phyloP scores from a whole-genome alignment of 495 filamentous ascomycete species.

The Penicillium ucsense region DNA sequence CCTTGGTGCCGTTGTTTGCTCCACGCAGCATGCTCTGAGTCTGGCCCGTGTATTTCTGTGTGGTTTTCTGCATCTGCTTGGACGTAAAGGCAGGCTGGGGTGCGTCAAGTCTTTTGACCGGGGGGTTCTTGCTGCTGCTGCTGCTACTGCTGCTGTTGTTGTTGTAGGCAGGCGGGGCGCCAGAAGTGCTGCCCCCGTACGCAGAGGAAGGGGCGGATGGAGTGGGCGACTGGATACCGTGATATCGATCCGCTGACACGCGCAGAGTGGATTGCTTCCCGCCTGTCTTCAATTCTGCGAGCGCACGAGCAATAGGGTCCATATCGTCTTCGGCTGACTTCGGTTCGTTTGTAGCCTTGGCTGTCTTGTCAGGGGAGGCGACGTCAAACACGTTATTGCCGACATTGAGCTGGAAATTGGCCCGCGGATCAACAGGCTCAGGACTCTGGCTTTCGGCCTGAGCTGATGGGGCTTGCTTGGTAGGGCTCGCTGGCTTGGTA shows the following conservation, averaged over 20 bases:
- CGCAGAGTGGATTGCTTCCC: slow-evolving; percentile 66
- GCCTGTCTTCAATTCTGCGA: slow-evolving; percentile 85
- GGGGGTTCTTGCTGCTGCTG: slow-evolving; percentile 22
- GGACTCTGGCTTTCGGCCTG: slow-evolving; percentile 43
- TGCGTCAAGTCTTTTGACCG: slow-evolving; percentile 71
- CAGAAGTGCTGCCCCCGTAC: slow-evolving; percentile 46
- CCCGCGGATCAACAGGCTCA: slow-evolving; percentile 86
- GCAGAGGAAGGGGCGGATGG: slow-evolving; percentile 65
- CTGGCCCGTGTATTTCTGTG: slow-evolving; percentile 75
- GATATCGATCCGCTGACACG: slow-evolving; percentile 86
- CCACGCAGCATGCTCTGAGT: slow-evolving; percentile 68
- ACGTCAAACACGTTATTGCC: slow-evolving; percentile 97
- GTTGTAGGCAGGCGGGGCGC: slow-evolving; percentile 71
- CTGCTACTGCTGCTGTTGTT: slow-evolving; percentile 6
- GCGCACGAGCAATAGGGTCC: slow-evolving; percentile 86
- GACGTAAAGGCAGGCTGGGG: slow-evolving; percentile 89
- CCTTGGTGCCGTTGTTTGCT: slow-evolving; percentile 22
- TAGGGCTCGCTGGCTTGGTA: slow-evolving; percentile 12
- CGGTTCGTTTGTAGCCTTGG: slow-evolving; percentile 24
- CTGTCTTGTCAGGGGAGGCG: slow-evolving; percentile 59
- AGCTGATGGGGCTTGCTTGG: slow-evolving; percentile 15
- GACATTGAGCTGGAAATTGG: slow-evolving; percentile 91
- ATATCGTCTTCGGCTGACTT: slow-evolving; percentile 40
- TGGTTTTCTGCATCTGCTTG: slow-evolving; percentile 86
- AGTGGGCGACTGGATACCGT: slow-evolving; percentile 54